These are phyloP conservation scores for Sindora glabra DNA, from an alignment of 306 rosid genomes.

Conservation along the genomic window DNA sequence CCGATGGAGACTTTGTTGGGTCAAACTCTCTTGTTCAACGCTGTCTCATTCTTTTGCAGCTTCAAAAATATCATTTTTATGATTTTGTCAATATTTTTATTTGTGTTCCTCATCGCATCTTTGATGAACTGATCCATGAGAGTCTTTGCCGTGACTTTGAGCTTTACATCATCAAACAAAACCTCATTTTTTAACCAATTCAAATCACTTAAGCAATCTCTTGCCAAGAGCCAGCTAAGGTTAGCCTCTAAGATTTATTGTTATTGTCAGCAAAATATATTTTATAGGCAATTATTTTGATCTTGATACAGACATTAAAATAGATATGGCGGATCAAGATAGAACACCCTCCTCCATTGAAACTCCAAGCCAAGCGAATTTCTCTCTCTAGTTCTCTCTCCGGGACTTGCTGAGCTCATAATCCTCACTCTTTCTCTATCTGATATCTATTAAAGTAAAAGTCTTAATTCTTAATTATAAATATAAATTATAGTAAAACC, in stretches of 20 bases:
- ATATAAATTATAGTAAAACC: neutral
- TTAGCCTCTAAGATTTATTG: neutral
- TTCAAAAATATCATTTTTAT: too few species aligned
- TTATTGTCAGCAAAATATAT: neutral
- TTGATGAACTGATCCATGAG: neutral
- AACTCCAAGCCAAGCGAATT: neutral
- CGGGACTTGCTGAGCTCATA: neutral
- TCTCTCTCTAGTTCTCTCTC: neutral
- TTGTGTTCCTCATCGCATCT: too few species aligned
- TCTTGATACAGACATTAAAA: neutral
- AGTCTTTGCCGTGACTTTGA: neutral
- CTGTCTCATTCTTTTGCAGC: too few species aligned
- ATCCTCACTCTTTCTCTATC: neutral
- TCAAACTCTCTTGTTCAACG: too few species aligned
- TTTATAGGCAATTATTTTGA: neutral
- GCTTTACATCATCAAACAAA: neutral
- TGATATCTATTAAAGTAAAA: neutral
- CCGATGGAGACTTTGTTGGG: too few species aligned
- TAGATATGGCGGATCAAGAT: neutral
- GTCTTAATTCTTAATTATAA: too few species aligned
- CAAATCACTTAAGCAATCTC: neutral
- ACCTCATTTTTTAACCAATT: neutral
- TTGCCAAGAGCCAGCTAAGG: neutral
- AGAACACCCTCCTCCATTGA: neutral
- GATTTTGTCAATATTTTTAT: too few species aligned